phyloP scores from a whole-genome alignment of 768 basidiomycete genomes.

The Lentinula boryana region DNA sequence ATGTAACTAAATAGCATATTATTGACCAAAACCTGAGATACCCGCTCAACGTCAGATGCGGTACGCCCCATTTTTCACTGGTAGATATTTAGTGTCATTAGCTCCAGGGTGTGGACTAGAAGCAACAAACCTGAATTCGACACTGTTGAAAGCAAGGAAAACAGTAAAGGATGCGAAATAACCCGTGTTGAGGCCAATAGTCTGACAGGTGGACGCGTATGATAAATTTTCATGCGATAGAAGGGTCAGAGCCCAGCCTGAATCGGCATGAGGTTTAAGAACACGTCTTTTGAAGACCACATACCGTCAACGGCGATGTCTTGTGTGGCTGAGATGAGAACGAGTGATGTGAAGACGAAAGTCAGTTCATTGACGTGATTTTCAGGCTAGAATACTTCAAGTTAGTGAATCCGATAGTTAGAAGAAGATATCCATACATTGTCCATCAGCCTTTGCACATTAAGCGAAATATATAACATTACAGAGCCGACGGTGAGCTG shows the following conservation, averaged over 20 bases:
- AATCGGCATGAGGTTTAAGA: constrained; percentile 4
- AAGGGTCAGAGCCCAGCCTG: constrained; percentile 76
- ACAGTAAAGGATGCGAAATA: constrained; percentile 97
- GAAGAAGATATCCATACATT: constrained; percentile 43
- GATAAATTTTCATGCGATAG: constrained; percentile 92
- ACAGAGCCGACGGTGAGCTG: constrained; percentile 83
- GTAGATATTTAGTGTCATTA: constrained; percentile 5
- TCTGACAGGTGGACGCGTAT: constrained; percentile 97
- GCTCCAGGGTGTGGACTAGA: neutral
- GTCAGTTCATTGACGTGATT: constrained; percentile 77
- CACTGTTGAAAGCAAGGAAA: constrained; percentile 93
- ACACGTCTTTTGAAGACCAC: constrained; percentile 17
- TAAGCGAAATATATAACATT: constrained; percentile 73
- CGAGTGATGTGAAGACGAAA: constrained; percentile 79
- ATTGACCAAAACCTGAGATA: constrained; percentile 87
- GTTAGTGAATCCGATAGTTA: neutral
- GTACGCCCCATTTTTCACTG: constrained; percentile 74
- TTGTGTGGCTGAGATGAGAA: constrained; percentile 96
- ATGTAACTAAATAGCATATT: constrained; percentile 76
- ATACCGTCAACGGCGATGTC: constrained; percentile 92
- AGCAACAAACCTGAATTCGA: constrained; percentile 71
- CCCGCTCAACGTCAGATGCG: constrained; percentile 61
- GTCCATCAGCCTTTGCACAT: constrained; percentile 71
- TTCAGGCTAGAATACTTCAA: constrained; percentile 52
- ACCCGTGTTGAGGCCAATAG: constrained; percentile 92